Conservation (phyloP, 371 early-diverging fungal species). For the Thermomucor indicae-seudaticae region DNA sequence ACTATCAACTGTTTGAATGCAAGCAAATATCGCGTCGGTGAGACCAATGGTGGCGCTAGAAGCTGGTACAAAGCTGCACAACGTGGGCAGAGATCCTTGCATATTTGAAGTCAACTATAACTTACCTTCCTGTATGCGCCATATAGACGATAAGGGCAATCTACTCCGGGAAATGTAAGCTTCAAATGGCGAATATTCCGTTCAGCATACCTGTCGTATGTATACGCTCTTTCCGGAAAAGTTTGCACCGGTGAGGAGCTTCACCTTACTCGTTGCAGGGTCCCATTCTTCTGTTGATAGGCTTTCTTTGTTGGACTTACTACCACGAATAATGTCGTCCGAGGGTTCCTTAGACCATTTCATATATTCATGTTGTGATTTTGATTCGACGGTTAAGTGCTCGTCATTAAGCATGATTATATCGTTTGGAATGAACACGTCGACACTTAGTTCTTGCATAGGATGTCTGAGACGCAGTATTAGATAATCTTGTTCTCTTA, state of each 20-base stretch:
- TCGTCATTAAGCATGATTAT: too few relatives aligned
- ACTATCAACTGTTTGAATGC: slow-evolving; percentile 60
- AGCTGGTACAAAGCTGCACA: slow-evolving; percentile 88
- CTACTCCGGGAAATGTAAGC: slow-evolving; percentile 17
- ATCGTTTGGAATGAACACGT: slow-evolving; percentile 66
- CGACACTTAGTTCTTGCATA: slow-evolving; percentile 61
- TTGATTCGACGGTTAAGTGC: too few relatives aligned
- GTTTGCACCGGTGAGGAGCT: slow-evolving; percentile 72
- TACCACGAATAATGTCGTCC: too few relatives aligned
- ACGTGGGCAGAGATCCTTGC: slow-evolving; percentile 43
- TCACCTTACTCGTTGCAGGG: slow-evolving; percentile 32
- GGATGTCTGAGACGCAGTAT: slow-evolving; percentile 55
- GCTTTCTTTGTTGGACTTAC: too few relatives aligned
- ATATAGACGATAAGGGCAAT: slow-evolving; percentile 68
- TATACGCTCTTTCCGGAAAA: slow-evolving; percentile 79
- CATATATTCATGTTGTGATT: too few relatives aligned
- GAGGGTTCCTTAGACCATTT: too few relatives aligned
- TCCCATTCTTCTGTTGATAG: too few relatives aligned
- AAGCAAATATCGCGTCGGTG: slow-evolving; percentile 86
- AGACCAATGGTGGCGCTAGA: slow-evolving; percentile 75
- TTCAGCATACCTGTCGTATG: slow-evolving; percentile 62
- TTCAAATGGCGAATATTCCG: neutral
- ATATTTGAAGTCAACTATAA: slow-evolving; percentile 9
- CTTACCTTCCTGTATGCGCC: slow-evolving; percentile 81
- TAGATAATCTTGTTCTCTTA: neutral